These are phyloP conservation scores for Neonectria hederae DNA, from an alignment of 2,329 filamentous ascomycete species.

Conservation along the genomic window DNA sequence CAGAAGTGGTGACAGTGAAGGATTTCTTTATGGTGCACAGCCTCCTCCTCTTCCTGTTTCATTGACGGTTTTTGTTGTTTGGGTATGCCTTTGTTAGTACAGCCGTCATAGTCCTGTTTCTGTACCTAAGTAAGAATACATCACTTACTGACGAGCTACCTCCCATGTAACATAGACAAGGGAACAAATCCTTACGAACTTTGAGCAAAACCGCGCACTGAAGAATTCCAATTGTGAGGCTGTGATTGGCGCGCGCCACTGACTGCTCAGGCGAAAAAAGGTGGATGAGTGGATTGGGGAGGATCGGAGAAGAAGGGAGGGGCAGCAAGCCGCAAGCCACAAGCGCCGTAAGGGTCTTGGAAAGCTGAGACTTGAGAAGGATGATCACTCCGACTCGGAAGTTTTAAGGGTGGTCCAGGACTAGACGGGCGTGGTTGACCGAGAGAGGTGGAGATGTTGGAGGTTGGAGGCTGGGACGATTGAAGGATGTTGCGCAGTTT, in stretches of 20 bases:
- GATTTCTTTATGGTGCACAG: neutral
- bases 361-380: neutral
- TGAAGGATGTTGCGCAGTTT: slow-evolving; percentile 1
- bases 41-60: neutral
- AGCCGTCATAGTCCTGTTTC: neutral
- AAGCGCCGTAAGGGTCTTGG: neutral
- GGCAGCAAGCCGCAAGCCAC: neutral
- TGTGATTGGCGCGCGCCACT: slow-evolving; percentile 19
- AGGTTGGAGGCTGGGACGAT: neutral
- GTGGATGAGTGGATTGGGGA: neutral
- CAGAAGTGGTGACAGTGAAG: slow-evolving; percentile 6
- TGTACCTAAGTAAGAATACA: neutral
- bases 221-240: slow-evolving; percentile 11
- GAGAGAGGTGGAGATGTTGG: slow-evolving; percentile 10
- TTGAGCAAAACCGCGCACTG: slow-evolving; percentile 3
- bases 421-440: slow-evolving; percentile 9
- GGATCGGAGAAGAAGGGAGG: neutral
- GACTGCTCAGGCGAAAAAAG: neutral
- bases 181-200: slow-evolving; percentile 13
- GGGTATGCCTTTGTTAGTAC: neutral
- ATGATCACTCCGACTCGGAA: slow-evolving; percentile 17
- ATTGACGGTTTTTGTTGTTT: neutral
- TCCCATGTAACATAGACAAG: slow-evolving; percentile 19
- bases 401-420: slow-evolving; percentile 10
- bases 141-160: neutral